Conservation (phyloP, 306 rosid genomes). For the Astragalus glycyphyllos region DNA sequence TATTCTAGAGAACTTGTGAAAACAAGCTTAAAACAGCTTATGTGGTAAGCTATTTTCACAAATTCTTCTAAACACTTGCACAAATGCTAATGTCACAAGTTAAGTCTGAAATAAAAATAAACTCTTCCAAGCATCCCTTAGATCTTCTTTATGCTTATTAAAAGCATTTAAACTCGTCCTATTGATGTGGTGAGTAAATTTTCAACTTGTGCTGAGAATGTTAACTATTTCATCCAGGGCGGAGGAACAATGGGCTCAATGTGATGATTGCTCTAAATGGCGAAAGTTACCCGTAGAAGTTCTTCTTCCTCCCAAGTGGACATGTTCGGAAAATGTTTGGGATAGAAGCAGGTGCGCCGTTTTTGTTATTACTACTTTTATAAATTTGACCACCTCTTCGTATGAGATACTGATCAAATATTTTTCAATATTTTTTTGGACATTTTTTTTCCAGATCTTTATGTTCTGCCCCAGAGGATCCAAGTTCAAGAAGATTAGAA, state of each 20-base stretch:
- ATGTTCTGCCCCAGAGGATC: conserved; percentile 78
- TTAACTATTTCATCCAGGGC: conserved; percentile 57
- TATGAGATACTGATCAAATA: conserved; percentile 39
- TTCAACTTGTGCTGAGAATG: conserved; percentile 44
- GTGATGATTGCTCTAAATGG: conserved; percentile 97
- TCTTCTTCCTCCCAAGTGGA: conserved; percentile 98
- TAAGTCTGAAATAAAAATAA: conserved; percentile 1
- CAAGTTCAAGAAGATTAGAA: conserved; percentile 69
- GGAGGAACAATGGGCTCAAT: conserved; percentile 91
- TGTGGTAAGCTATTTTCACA: not conserved
- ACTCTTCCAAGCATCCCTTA: not conserved
- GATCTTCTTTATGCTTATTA: conserved; percentile 22
- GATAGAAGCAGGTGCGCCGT: conserved; percentile 72
- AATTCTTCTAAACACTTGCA: not conserved
- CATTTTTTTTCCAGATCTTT: conserved; percentile 57
- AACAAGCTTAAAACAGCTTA: not conserved
- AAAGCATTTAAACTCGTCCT: conserved; percentile 3
- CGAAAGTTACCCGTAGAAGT: conserved; percentile 79
- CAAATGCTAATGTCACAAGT: not conserved
- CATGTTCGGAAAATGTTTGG: conserved; percentile 84
- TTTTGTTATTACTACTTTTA: conserved; percentile 7
- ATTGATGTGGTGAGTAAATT: conserved; percentile 12
- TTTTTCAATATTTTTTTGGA: conserved; percentile 9
- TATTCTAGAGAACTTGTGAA: not conserved
- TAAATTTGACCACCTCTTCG: conserved; percentile 30